These are phyloP conservation scores for Solanum neorickii DNA, from an alignment of 257 asterid species.

Conservation along the genomic window DNA sequence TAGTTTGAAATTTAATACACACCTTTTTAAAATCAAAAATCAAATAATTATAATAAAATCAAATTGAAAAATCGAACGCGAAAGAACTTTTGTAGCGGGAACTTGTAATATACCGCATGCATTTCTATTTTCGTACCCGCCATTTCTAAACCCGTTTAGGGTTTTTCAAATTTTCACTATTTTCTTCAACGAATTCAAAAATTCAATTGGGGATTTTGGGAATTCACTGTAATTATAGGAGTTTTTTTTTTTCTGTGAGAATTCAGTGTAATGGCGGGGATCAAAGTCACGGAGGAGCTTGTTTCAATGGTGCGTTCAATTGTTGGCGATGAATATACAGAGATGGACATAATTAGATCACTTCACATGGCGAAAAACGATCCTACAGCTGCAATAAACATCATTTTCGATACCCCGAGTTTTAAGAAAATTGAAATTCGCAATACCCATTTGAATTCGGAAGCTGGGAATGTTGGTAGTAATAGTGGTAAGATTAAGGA, in stretches of 20 bases:
- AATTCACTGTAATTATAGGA: neutral
- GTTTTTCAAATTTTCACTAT: neutral
- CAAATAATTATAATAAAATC: too few relatives aligned
- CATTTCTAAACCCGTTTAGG: neutral
- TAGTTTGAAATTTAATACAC: too few relatives aligned
- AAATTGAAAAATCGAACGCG: too few relatives aligned
- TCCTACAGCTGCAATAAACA: constrained; percentile 82
- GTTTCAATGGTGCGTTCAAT: constrained; percentile 69
- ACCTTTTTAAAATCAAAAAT: too few relatives aligned
- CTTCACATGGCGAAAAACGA: constrained; percentile 92
- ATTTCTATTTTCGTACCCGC: neutral
- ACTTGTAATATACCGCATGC: neutral
- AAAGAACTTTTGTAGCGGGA: neutral
- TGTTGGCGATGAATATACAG: constrained; percentile 61
- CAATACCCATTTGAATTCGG: constrained; percentile 3
- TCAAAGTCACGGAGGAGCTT: constrained; percentile 48
- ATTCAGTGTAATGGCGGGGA: constrained; percentile 35
- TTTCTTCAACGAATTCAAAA: neutral
- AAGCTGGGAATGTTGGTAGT: constrained; percentile 3
- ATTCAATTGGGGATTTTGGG: neutral
- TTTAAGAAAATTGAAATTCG: constrained; percentile 32
- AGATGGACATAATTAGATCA: constrained; percentile 88
- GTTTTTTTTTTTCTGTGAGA: neutral
- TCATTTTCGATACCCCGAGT: constrained; percentile 65
- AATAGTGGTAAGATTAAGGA: neutral